Percentiles rank a stretch among this genome's conserved stretches.
Evolutionary conservation across 345 rosid species (phyloP).

Genomic region (Carallia pectinifolia): DNA sequence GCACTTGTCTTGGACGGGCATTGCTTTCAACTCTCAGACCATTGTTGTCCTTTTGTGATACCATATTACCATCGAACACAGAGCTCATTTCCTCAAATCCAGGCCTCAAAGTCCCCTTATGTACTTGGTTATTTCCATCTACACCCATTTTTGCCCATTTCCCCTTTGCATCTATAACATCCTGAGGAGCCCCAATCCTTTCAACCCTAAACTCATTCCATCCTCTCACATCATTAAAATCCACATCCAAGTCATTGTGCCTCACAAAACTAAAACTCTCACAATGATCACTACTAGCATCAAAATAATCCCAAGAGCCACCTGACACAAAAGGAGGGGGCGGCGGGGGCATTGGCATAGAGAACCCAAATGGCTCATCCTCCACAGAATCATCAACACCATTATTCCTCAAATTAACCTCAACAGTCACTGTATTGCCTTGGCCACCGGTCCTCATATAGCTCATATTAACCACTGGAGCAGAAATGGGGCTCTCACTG

Average conservation of each 20-base stretch:
- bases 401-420: constrained; percentile 39
- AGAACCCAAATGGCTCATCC: constrained; percentile 36
- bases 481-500: constrained; percentile 41
- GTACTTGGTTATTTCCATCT: constrained; percentile 18
- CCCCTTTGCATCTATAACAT: constrained; percentile 23
- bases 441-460: constrained; percentile 47
- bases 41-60: constrained; percentile 7
- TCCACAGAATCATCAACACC: constrained; percentile 33
- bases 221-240: constrained; percentile 38
- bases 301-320: constrained; percentile 82
- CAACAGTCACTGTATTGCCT: constrained; percentile 48
- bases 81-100: constrained; percentile 18
- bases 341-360: constrained; percentile 46
- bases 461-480: constrained; percentile 39
- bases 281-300: constrained; percentile 50
- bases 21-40: constrained; percentile 13
- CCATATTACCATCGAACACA: constrained; percentile 16
- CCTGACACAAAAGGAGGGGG: constrained; percentile 51
- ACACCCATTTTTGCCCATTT: constrained; percentile 21
- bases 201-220: constrained; percentile 38
- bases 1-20: constrained; percentile 1
- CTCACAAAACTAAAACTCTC: constrained; percentile 64
- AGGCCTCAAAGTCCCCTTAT: constrained; percentile 22
- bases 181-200: constrained; percentile 19
- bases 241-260: constrained; percentile 37